phyloP scores from a whole-genome alignment of 139 green algal genomes.

The Pleodorina starrii region DNA sequence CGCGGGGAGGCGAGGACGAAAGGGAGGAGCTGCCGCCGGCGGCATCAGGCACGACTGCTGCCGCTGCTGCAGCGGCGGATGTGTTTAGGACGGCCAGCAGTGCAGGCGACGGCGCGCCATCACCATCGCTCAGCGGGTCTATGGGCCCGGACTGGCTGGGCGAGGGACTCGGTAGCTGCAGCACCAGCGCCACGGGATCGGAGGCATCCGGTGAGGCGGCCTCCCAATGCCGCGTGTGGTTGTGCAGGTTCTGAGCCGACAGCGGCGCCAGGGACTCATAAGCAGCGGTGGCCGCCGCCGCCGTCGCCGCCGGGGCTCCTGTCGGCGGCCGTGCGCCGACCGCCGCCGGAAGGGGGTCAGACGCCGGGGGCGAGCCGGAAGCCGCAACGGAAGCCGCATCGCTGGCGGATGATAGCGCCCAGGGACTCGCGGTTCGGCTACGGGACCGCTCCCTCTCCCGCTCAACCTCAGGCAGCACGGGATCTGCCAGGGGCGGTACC shows the following conservation, averaged over 20 bases:
- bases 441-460: background rate
- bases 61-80: background rate
- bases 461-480: conserved; percentile 5
- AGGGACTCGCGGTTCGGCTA: background rate
- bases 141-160: conserved; percentile 31
- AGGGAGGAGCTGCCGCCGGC: background rate
- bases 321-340: too few relatives aligned
- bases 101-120: background rate
- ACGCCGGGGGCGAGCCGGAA: background rate
- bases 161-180: conserved; percentile 31
- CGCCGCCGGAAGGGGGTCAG: too few relatives aligned
- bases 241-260: conserved; percentile 16
- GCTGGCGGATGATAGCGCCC: background rate
- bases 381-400: background rate
- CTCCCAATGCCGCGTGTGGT: conserved; percentile 34
- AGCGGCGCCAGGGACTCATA: background rate
- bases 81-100: background rate
- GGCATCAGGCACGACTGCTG: background rate
- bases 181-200: background rate
- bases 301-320: background rate
- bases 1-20: background rate
- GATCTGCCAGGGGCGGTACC: background rate
- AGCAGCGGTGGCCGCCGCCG: background rate
- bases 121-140: conserved; percentile 3
- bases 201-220: background rate